Conservation (phyloP, 106 monocot genomes). For the Agapanthus africanus region DNA sequence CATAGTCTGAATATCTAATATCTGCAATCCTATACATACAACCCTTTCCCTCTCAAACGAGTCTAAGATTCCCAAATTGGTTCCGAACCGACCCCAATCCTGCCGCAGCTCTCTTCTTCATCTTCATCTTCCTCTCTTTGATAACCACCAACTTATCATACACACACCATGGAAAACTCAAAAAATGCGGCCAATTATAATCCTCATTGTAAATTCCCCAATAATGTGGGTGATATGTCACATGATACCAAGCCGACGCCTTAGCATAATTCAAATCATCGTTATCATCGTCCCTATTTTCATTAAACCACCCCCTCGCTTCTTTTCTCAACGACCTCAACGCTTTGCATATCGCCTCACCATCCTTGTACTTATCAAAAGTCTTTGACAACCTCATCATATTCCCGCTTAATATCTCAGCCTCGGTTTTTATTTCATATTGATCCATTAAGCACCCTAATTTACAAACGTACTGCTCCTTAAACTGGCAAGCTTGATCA, state of each 20-base stretch:
- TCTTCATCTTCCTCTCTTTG: conserved; percentile 32
- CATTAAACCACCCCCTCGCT: conserved; percentile 60
- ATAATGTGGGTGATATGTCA: conserved; percentile 54
- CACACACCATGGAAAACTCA: conserved; percentile 88
- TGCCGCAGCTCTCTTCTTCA: conserved; percentile 1
- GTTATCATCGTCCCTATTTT: neutral
- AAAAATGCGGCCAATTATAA: conserved; percentile 52
- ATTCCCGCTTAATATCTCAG: conserved; percentile 52
- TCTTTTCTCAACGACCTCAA: conserved; percentile 68
- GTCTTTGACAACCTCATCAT: conserved; percentile 34
- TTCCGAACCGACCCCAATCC: neutral
- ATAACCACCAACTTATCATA: conserved; percentile 58
- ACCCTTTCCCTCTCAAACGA: too few species aligned
- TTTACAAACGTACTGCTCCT: conserved; percentile 76
- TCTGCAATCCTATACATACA: too few species aligned
- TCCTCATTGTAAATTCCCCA: conserved; percentile 51
- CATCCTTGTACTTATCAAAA: conserved; percentile 59
- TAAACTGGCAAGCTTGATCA: conserved; percentile 25
- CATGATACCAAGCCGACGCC: conserved; percentile 91
- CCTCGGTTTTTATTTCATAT: conserved; percentile 73
- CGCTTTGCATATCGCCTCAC: conserved; percentile 45
- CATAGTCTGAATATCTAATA: too few species aligned
- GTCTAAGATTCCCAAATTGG: neutral
- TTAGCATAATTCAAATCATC: conserved; percentile 37
- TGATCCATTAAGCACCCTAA: conserved; percentile 77